Evolutionary conservation across 257 asterid genomes (phyloP).

Genomic region (Capsicum chinense): DNA sequence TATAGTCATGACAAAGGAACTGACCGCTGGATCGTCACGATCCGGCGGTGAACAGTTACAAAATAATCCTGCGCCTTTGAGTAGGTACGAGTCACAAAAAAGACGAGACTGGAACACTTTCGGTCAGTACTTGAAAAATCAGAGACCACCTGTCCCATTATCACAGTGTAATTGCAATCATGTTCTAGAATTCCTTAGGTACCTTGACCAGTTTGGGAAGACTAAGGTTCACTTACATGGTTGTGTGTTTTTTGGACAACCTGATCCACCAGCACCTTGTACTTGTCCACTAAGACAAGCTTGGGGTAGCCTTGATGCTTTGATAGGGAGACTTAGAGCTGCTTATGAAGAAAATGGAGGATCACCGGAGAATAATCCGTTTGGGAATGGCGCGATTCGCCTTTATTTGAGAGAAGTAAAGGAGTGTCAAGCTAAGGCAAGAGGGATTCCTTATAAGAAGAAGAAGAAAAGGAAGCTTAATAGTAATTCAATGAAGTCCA

Average conservation of each 20-base stretch:
- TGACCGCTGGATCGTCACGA: constrained; percentile 48
- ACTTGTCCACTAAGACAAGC: constrained; percentile 93
- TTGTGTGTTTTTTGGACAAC: constrained; percentile 83
- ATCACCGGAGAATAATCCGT: constrained; percentile 70
- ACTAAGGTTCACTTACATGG: constrained; percentile 89
- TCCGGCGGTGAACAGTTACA: constrained; percentile 40
- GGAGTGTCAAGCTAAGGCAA: constrained; percentile 87
- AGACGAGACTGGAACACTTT: constrained; percentile 93
- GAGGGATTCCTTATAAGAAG: constrained; percentile 90
- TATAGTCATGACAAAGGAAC: constrained; percentile 35
- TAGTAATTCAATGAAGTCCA: constrained; percentile 32
- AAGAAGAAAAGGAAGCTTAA: constrained; percentile 72
- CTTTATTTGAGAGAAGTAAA: constrained; percentile 80
- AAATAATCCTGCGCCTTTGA: constrained; percentile 46
- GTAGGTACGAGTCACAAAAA: constrained; percentile 90
- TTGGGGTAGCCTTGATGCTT: constrained; percentile 96
- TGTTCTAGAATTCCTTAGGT: constrained; percentile 82
- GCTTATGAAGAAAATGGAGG: constrained; percentile 97
- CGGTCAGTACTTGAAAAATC: constrained; percentile 82
- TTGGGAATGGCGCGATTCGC: constrained; percentile 78
- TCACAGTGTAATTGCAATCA: constrained; percentile 75
- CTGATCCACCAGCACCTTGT: constrained; percentile 93
- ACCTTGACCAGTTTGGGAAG: constrained; percentile 86
- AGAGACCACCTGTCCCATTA: constrained; percentile 68
- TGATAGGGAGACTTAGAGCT: constrained; percentile 87